Base-by-base conservation (phyloP, 805 yeast species). In the Isabelozyma rhagii region DNA sequence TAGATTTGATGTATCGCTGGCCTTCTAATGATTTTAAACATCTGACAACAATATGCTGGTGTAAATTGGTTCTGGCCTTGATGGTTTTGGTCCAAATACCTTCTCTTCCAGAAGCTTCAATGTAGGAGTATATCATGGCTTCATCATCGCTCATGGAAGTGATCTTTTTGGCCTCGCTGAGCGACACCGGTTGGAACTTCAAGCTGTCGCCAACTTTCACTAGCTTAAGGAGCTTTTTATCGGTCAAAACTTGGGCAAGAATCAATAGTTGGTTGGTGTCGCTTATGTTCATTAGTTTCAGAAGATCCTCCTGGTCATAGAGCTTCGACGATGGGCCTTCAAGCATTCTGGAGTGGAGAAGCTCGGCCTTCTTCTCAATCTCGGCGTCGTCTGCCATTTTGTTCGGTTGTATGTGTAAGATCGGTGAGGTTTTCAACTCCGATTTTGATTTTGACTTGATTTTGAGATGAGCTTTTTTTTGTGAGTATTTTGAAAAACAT, bases 51-150 rank as follows among this genome's bases (percentile, higher is more conserved):
- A 92, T 86, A 63, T 89, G 96, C 60, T 90, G 96, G 65, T 92
- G 97, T 52, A 92, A 71, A 60, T 91, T 91, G 11, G 97, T 88
- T 61, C 86, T 84, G 9, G 92, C 89, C 63, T 89, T 89, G 57
- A 92, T 82, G 8, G 96, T 89, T 69, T 89, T 90, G 10, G 96
- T 87, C 97, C 97, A 92, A 47, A 92, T 90, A 43, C 97, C 97
- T 68, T 92, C 97, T 66, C 98, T 77, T 4, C 94, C 96, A 7
- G 96, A 81, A 0, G 96, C 96, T 61, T 89, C 96, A 55, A 93
- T 93, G 61, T 91, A 86, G 0, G 94, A 85, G 64, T 93, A 93
- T 27, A 93, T 87, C 81, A 93, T 81, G 21, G 92, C 85, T 68
- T 94, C 98, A 60, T 94, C 99, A 28, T 85, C 80, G 8, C 80